phyloP scores from a whole-genome alignment of 1,284 basidiomycete species.

The Trametes versicolor region DNA sequence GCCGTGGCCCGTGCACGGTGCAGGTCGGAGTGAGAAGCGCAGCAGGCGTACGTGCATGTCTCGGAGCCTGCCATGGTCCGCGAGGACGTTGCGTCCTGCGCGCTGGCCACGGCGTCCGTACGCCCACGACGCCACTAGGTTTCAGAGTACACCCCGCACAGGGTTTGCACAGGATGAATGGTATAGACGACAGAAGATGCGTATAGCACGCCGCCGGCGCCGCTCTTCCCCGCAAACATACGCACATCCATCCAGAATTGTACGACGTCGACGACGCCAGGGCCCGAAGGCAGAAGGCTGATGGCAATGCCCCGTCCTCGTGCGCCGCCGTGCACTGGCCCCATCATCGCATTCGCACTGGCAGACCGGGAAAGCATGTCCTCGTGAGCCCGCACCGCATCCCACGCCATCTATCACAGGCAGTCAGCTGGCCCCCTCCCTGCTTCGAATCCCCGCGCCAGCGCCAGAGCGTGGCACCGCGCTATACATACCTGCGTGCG shows the following conservation, averaged over 20 bases:
- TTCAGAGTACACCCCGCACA: constrained; percentile 7
- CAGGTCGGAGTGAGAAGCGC: background rate
- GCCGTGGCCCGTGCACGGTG: too few species aligned
- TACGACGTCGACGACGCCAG: background rate
- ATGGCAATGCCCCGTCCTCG: background rate
- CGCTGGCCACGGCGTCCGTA: too few species aligned
- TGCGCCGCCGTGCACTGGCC: background rate
- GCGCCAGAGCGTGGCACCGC: background rate
- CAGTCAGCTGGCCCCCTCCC: constrained; percentile 12
- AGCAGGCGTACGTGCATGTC: background rate
- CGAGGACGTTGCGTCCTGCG: too few species aligned
- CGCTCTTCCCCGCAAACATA: too few species aligned
- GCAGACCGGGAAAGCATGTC: background rate
- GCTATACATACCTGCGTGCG: constrained; percentile 3
- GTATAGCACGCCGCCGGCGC: background rate
- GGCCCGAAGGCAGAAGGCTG: constrained; percentile 7
- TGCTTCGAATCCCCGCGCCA: background rate
- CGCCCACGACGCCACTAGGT: background rate
- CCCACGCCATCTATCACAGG: constrained; percentile 19
- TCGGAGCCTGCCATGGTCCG: too few species aligned
- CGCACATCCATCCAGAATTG: background rate
- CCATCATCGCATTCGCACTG: background rate
- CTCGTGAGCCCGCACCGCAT: constrained; percentile 9
- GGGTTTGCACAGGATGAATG: background rate
- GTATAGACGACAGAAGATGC: background rate